Evolutionary conservation across 768 basidiomycete genomes (phyloP).

Genomic region (Stropharia rugosoannulata): DNA sequence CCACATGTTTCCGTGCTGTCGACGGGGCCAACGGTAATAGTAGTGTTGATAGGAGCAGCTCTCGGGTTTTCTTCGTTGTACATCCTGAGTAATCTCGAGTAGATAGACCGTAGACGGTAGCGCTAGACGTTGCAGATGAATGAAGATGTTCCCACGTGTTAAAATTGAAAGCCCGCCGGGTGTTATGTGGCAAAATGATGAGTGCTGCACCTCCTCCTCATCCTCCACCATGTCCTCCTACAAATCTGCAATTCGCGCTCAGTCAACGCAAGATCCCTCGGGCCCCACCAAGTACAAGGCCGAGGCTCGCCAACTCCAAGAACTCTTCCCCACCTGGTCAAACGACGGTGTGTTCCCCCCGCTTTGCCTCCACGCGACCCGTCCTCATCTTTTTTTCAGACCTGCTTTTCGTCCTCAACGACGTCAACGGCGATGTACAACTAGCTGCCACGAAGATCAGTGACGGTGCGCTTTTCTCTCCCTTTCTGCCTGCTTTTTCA

Average conservation of each 20-base stretch:
- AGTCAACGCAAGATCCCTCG: constrained; percentile 30
- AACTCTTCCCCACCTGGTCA: constrained; percentile 70
- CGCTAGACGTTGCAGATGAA: background rate
- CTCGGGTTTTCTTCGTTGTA: constrained; percentile 48
- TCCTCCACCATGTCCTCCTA: constrained; percentile 48
- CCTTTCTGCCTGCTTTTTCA: constrained; percentile 16
- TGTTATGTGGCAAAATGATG: constrained; percentile 22
- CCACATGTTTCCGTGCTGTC: constrained; percentile 49
- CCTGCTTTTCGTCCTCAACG: constrained; percentile 64
- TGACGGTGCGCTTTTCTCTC: constrained; percentile 52
- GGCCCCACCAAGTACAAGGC: constrained; percentile 46
- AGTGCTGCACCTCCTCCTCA: constrained; percentile 16
- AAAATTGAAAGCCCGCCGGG: constrained; percentile 29
- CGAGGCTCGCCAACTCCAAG: constrained; percentile 64
- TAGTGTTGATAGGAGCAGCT: constrained; percentile 40
- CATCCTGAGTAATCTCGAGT: constrained; percentile 55
- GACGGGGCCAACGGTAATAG: constrained; percentile 39
- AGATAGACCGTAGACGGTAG: background rate
- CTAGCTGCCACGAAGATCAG: constrained; percentile 71
- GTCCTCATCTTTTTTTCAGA: constrained; percentile 38
- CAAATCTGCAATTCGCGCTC: constrained; percentile 46
- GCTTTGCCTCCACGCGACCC: constrained; percentile 22
- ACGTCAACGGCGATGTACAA: constrained; percentile 68
- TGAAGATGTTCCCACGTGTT: constrained; percentile 24
- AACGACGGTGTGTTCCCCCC: constrained; percentile 51